phyloP scores from a whole-genome alignment of 73 alveolate species.

The Effrenium voratum region DNA sequence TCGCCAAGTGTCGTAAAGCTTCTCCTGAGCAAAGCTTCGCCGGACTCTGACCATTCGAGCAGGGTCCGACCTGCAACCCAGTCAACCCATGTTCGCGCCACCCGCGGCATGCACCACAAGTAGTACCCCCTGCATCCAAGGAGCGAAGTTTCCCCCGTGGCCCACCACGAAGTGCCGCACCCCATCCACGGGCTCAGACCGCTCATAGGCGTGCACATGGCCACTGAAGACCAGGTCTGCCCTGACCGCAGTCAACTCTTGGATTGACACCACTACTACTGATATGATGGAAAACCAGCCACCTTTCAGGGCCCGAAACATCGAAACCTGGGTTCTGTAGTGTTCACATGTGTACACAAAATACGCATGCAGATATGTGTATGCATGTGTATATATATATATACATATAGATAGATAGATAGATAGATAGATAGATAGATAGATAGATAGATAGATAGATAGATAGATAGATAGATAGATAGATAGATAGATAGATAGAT shows the following conservation, averaged over 20 bases:
- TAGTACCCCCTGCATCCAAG: neutral
- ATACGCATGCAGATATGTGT: too few relatives aligned
- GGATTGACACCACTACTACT: too few relatives aligned
- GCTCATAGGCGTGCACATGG: conserved; percentile 92
- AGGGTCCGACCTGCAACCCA: neutral
- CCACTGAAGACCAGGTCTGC: conserved; percentile 79
- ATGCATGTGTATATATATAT: too few relatives aligned
- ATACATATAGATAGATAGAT: too few relatives aligned
- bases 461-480: too few relatives aligned
- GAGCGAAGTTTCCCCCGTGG: conserved; percentile 73
- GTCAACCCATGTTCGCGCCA: neutral
- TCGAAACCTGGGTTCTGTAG: too few relatives aligned
- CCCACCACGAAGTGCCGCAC: conserved; percentile 63
- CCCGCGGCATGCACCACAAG: neutral
- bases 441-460: too few relatives aligned
- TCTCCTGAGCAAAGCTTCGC: neutral
- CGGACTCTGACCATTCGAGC: neutral
- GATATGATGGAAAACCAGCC: too few relatives aligned
- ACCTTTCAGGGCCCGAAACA: too few relatives aligned
- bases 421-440: too few relatives aligned
- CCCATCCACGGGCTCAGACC: conserved; percentile 32
- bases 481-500: too few relatives aligned
- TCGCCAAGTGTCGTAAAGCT: conserved; percentile 55
- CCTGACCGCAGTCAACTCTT: conserved; percentile 5
- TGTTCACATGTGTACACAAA: too few relatives aligned